These are phyloP conservation scores for Dichotomopilus funicola DNA, from an alignment of 2,329 filamentous ascomycete species.

Conservation along the genomic window DNA sequence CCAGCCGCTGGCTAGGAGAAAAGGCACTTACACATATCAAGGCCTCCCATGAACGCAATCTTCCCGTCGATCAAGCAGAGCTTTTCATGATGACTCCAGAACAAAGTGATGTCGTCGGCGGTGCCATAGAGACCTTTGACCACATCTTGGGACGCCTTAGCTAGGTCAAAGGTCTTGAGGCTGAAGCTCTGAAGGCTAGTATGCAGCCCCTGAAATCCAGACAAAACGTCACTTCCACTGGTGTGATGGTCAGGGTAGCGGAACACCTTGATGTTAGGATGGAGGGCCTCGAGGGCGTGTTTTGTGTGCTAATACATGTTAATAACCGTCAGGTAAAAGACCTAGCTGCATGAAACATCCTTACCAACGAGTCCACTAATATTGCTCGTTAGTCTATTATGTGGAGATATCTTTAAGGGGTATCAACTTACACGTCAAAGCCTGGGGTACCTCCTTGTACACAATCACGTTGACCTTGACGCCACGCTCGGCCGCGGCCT, in stretches of 20 bases:
- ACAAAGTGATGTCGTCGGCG: constrained; percentile 72
- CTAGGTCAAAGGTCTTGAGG: constrained; percentile 46
- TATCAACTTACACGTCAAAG: constrained; percentile 62
- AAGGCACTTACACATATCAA: constrained; percentile 62
- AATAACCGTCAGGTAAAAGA: background rate
- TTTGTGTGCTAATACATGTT: constrained; percentile 61
- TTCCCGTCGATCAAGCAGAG: constrained; percentile 74
- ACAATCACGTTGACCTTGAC: constrained; percentile 82
- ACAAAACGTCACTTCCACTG: constrained; percentile 60
- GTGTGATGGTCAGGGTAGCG: constrained; percentile 84
- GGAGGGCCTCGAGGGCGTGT: constrained; percentile 65
- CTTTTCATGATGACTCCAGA: constrained; percentile 94
- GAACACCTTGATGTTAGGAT: constrained; percentile 82
- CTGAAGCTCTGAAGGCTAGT: constrained; percentile 46
- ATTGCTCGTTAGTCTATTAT: constrained; percentile 2
- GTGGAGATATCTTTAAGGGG: background rate
- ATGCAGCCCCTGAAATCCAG: constrained; percentile 66
- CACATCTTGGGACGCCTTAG: constrained; percentile 64
- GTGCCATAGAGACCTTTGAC: constrained; percentile 77
- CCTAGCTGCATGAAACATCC: background rate
- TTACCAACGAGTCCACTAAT: constrained; percentile 27
- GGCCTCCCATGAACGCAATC: constrained; percentile 81
- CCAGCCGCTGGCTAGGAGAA: too few relatives aligned
- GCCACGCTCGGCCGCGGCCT: constrained; percentile 74
- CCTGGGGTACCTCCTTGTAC: constrained; percentile 84